Base-by-base conservation (phyloP, 441 rosid genomes). In the Capsella rubella region DNA sequence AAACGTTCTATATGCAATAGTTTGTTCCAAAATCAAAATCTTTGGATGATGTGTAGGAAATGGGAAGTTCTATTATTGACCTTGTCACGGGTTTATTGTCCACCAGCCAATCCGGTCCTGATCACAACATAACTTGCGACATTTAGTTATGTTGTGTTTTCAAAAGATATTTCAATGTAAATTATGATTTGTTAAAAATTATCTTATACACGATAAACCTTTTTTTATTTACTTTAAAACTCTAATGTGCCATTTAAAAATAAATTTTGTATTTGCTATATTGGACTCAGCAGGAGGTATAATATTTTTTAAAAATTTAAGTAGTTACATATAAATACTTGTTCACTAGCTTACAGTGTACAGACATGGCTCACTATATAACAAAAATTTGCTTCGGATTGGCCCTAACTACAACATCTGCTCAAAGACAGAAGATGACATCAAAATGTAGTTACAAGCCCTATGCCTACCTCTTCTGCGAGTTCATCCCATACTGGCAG, bases 381-480 rank as follows among this genome's bases (percentile, higher is more conserved):
- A 31, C 31, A 71, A 71, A 57, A 79, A 43, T 8, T 34, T 65
- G 59, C 55, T 42, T 50, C 57, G 15, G 46, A 45, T 55, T 16
- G 71, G 52, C 50, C 56, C 70, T 71, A 60, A 62, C 71, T 47
- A 73, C 66, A 62, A 73, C 50, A 74, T 46, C 13, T 42, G 54
- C 8, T 61, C 76, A 54, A 21, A 15, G 28, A 43, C 63, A 27
- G 7, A 28, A 39, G n/a, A 35, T 15, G 31, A 57, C 72, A 76
- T 85, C 84, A 90, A 77, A 95, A 88, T 58, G 97, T 85, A 63
- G 84, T 89, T 67, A 89, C 87, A 57, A 95, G 93, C 70, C 97
- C 99, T 77, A 95, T 90, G 43, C 99, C 98, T 21, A 95, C 77
- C 80, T 95, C 99, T 84, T 89, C 99, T 7, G 99, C 97, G 39